Conservation (phyloP, 208 protist genomes). For the Wallacemonas sp. region DNA sequence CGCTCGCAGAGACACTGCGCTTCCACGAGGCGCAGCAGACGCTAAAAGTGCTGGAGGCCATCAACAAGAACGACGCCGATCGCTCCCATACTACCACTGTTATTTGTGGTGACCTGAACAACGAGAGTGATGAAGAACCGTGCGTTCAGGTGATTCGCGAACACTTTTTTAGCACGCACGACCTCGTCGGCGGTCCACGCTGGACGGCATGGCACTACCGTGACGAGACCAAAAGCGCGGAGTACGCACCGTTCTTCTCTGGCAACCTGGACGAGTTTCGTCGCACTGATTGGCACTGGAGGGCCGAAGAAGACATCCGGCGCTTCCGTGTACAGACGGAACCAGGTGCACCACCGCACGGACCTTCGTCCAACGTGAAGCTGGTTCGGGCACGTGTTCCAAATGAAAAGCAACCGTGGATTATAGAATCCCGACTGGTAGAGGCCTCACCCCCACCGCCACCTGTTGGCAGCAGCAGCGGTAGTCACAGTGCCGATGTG, state of each 20-base stretch:
- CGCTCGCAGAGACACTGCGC: conserved; percentile 44
- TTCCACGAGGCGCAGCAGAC: conserved; percentile 60
- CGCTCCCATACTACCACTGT: conserved; percentile 53
- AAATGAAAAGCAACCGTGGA: conserved; percentile 1
- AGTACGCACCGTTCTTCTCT: conserved; percentile 38
- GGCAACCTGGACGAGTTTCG: conserved; percentile 41
- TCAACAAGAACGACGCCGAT: conserved; percentile 61
- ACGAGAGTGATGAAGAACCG: conserved; percentile 63
- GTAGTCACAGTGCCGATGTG: neutral
- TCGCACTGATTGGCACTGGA: conserved; percentile 23
- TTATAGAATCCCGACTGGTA: conserved; percentile 7
- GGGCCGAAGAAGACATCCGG: conserved; percentile 38
- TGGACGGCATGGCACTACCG: conserved; percentile 82
- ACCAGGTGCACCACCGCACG: conserved; percentile 18
- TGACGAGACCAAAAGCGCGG: conserved; percentile 12
- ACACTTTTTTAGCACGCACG: conserved; percentile 76
- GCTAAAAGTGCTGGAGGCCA: conserved; percentile 59
- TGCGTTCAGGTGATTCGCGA: conserved; percentile 71
- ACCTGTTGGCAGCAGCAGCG: neutral
- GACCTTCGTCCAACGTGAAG: conserved; percentile 24
- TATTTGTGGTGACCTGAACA: conserved; percentile 84
- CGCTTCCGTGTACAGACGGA: conserved; percentile 18
- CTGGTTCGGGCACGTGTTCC: conserved; percentile 25
- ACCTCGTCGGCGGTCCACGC: conserved; percentile 73
- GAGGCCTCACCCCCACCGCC: neutral